Evolutionary conservation across 495 filamentous ascomycete genomes (phyloP).

Genomic region (Zalerion maritima): DNA sequence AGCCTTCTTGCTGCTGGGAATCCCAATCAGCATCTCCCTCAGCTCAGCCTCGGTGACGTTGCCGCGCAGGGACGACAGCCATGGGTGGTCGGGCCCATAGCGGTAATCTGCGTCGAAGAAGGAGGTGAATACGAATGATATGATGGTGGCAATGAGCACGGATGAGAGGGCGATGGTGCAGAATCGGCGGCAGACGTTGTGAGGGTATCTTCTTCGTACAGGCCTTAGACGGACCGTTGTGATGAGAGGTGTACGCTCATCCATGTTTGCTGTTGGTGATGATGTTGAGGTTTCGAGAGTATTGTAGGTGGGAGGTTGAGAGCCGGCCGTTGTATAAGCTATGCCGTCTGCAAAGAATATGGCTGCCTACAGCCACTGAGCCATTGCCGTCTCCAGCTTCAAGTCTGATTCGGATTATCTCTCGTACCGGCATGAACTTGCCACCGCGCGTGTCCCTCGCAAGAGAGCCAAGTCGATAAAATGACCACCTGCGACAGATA

Average conservation of each 20-base stretch:
- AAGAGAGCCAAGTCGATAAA: too few relatives aligned
- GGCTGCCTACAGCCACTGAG: background rate
- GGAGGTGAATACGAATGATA: conserved; percentile 48
- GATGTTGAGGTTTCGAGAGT: too few relatives aligned
- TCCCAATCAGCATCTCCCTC: conserved; percentile 51
- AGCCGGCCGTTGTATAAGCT: conserved; percentile 2
- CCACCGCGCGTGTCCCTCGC: too few relatives aligned
- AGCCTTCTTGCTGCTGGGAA: conserved; percentile 52
- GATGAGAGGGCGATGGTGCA: conserved; percentile 50
- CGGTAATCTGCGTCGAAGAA: conserved; percentile 24
- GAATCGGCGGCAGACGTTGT: conserved; percentile 52
- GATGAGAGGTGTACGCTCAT: conserved; percentile 48
- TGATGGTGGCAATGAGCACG: conserved; percentile 40
- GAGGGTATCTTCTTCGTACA: conserved; percentile 48
- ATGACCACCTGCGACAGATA: too few relatives aligned
- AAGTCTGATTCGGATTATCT: conserved; percentile 1
- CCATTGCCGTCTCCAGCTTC: conserved; percentile 1
- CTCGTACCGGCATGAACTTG: too few relatives aligned
- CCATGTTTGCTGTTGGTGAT: conserved; percentile 25
- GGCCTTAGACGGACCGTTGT: conserved; percentile 36
- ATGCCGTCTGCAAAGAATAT: conserved; percentile 4
- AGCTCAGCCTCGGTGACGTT: conserved; percentile 49
- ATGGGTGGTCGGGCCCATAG: conserved; percentile 29
- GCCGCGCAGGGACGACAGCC: conserved; percentile 27
- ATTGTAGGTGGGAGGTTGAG: too few relatives aligned